phyloP scores from a whole-genome alignment of 495 filamentous ascomycete genomes.

The Tetracladium setigerum region DNA sequence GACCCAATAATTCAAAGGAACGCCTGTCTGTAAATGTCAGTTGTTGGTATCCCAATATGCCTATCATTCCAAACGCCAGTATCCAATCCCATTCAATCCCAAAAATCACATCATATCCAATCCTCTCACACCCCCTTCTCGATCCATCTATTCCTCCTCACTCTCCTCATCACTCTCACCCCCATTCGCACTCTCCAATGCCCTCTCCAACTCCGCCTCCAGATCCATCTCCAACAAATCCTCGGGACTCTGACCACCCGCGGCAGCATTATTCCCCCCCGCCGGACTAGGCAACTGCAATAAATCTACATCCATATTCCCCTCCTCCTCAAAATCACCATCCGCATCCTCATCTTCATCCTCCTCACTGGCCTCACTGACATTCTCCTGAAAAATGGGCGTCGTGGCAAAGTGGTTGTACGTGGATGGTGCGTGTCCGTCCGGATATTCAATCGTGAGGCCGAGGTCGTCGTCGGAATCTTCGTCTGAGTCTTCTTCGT shows the following conservation, averaged over 20 bases:
- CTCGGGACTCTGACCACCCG: constrained; percentile 16
- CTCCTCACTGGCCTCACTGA: constrained; percentile 15
- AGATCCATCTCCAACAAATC: constrained; percentile 19
- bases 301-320: constrained; percentile 22
- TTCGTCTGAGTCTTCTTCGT: constrained; percentile 16
- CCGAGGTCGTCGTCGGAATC: constrained; percentile 19
- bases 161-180: constrained; percentile 20
- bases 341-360: constrained; percentile 17
- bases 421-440: constrained; percentile 5
- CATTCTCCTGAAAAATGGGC: constrained; percentile 12
- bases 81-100: no score
- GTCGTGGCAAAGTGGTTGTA: constrained; percentile 1
- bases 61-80: no score
- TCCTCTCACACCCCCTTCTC: background rate
- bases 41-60: no score
- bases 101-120: no score
- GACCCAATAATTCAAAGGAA: no score
- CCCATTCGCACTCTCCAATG: constrained; percentile 7
- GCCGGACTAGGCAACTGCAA: constrained; percentile 22
- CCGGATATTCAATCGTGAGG: constrained; percentile 22
- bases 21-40: no score
- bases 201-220: constrained; percentile 22
- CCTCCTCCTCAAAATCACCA: constrained; percentile 16
- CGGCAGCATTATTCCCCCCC: constrained; percentile 3
- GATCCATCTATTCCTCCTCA: constrained; percentile 19